Conservation (phyloP, 805 yeast species). For the Pichia pseudocactophila region DNA sequence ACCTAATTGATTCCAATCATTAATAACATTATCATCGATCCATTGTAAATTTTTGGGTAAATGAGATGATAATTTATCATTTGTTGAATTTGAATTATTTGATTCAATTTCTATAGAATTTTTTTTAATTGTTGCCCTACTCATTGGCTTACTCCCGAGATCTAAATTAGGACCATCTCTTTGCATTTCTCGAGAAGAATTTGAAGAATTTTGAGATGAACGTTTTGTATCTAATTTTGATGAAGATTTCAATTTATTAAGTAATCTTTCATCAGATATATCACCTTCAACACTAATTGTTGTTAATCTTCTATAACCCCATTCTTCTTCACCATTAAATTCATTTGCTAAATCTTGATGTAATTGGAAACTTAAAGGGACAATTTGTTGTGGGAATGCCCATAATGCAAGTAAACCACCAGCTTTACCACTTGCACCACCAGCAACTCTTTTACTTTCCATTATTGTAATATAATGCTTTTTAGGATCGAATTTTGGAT, state of each 20-base stretch:
- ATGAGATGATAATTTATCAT: conserved; percentile 12
- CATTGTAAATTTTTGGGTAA: conserved; percentile 67
- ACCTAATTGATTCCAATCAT: conserved; percentile 73
- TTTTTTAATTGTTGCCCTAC: conserved; percentile 26
- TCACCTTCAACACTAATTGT: conserved; percentile 87
- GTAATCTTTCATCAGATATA: conserved; percentile 28
- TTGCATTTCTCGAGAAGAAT: conserved; percentile 1
- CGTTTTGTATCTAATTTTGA: too few relatives aligned
- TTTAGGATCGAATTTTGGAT: conserved; percentile 65
- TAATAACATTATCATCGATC: conserved; percentile 58
- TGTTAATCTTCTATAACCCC: conserved; percentile 89
- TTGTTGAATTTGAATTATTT: conserved; percentile 9
- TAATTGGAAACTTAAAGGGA: conserved; percentile 74
- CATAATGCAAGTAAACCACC: conserved; percentile 91
- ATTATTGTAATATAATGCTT: conserved; percentile 75
- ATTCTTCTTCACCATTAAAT: conserved; percentile 73
- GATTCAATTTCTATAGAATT: conserved; percentile 28
- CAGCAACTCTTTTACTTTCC: conserved; percentile 89
- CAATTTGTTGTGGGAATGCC: conserved; percentile 96
- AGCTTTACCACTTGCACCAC: conserved; percentile 96
- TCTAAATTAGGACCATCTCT: conserved; percentile 5
- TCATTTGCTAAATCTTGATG: conserved; percentile 76
- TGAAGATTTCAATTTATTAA: conserved; percentile 1
- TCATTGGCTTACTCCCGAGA: conserved; percentile 17
- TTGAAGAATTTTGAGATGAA: neutral